Evolutionary conservation across 1,139 yeast genomes (phyloP).

Genomic region (Komagataea norvegica): DNA sequence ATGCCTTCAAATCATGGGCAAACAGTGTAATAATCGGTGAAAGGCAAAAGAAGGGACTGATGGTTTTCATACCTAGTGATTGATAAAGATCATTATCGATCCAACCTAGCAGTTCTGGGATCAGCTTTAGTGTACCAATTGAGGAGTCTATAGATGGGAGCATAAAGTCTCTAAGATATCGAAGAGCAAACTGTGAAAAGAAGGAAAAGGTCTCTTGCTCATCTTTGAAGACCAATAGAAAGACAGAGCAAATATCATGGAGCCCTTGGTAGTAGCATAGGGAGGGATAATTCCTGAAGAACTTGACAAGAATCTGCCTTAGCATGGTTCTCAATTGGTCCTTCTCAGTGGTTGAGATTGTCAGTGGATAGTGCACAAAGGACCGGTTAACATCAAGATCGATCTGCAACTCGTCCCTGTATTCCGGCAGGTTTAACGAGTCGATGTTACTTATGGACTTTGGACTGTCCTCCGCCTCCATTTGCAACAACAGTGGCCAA

Average conservation of each 20-base stretch:
- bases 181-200: conserved; percentile 54
- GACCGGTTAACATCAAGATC: conserved; percentile 71
- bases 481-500: conserved; percentile 41
- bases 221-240: conserved; percentile 52
- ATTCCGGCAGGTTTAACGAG: conserved; percentile 29
- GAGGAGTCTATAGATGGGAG: conserved; percentile 63
- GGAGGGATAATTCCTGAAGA: conserved; percentile 57
- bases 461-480: too few species aligned
- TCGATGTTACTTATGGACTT: too few species aligned
- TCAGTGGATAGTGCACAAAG: conserved; percentile 39
- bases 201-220: conserved; percentile 37
- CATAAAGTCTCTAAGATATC: conserved; percentile 82
- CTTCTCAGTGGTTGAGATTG: conserved; percentile 22
- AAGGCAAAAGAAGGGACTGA: conserved; percentile 59
- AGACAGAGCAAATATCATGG: conserved; percentile 77
- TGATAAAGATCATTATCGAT: conserved; percentile 50
- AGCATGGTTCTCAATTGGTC: conserved; percentile 38
- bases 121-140: conserved; percentile 55
- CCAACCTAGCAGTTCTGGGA: conserved; percentile 54
- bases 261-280: conserved; percentile 86
- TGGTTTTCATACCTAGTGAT: conserved; percentile 40
- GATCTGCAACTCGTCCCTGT: conserved; percentile 77
- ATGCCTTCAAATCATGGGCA: conserved; percentile 61
- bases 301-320: conserved; percentile 43
- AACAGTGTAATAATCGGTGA: conserved; percentile 75